Evolutionary conservation across 108 stramenopile species (phyloP).

Genomic region (Cyclotella choctawhatcheeana): DNA sequence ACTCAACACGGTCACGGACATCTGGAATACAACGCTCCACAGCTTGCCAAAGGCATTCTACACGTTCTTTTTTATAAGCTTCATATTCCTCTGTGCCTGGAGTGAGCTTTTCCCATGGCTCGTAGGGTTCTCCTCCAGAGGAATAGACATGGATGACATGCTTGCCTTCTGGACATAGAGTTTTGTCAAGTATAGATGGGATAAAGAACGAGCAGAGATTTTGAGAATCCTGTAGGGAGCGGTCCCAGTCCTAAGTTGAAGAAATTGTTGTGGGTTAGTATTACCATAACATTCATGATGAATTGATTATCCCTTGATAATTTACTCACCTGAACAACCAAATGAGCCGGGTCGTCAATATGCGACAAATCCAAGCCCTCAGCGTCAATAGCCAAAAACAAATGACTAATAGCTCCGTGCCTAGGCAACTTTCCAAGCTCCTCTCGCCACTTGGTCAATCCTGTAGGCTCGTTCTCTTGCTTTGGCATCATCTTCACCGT

Average conservation of each 20-base stretch:
- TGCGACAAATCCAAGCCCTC: constrained; percentile 81
- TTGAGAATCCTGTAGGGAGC: constrained; percentile 90
- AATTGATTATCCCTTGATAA: not conserved
- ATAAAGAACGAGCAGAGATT: constrained; percentile 88
- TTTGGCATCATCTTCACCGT: constrained; percentile 84
- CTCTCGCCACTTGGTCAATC: constrained; percentile 76
- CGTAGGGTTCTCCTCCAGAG: constrained; percentile 84
- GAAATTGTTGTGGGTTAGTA: no score
- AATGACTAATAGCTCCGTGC: constrained; percentile 89
- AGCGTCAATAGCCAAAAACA: constrained; percentile 89
- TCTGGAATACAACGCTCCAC: constrained; percentile 90
- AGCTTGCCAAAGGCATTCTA: constrained; percentile 87
- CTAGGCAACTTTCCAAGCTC: constrained; percentile 81
- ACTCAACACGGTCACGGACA: constrained; percentile 69
- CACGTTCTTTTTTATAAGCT: constrained; percentile 75
- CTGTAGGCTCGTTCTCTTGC: constrained; percentile 52
- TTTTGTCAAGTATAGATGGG: constrained; percentile 86
- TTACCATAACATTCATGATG: not conserved
- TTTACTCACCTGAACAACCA: constrained; percentile 76
- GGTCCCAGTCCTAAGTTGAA: constrained; percentile 74
- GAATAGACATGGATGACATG: constrained; percentile 92
- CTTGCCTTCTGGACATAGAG: constrained; percentile 86
- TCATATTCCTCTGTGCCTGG: constrained; percentile 52
- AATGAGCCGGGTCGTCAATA: constrained; percentile 89
- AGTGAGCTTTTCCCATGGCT: constrained; percentile 71